Evolutionary conservation across 495 filamentous ascomycete species (phyloP).

Genomic region (Penicillium samsonianum): DNA sequence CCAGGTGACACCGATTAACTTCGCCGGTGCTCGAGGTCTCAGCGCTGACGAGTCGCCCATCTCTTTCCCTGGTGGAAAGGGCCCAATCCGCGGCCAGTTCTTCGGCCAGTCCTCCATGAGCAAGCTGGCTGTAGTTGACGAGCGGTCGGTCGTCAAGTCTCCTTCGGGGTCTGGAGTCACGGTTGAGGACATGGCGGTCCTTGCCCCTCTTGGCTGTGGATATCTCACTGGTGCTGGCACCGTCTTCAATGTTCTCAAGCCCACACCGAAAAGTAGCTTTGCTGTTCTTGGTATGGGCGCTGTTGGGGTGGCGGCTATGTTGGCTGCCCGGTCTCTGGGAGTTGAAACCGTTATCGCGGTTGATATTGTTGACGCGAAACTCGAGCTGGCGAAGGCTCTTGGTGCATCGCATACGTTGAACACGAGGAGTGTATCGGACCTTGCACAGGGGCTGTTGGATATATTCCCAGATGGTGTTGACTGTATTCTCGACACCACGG

Average conservation of each 20-base stretch:
- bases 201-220: conserved; percentile 50
- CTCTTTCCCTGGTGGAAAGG: conserved; percentile 24
- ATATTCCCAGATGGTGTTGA: conserved; percentile 37
- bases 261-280: conserved; percentile 22
- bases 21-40: conserved; percentile 31
- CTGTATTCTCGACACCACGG: conserved; percentile 46
- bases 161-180: conserved; percentile 1
- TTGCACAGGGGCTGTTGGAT: conserved; percentile 28
- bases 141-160: conserved; percentile 34
- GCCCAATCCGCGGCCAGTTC: conserved; percentile 38
- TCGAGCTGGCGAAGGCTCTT: conserved; percentile 41
- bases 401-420: conserved; percentile 48
- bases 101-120: conserved; percentile 49
- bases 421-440: conserved; percentile 24
- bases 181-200: conserved; percentile 31
- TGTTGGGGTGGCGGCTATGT: conserved; percentile 44
- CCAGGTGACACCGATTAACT: conserved; percentile 40
- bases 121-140: conserved; percentile 37
- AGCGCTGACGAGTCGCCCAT: conserved; percentile 22
- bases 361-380: conserved; percentile 42
- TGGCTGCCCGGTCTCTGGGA: conserved; percentile 31
- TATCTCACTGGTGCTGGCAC: conserved; percentile 51
- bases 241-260: conserved; percentile 42
- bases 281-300: conserved; percentile 45
- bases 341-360: conserved; percentile 42